Conservation (phyloP, 345 rosid genomes). For the Hibiscus syriacus region DNA sequence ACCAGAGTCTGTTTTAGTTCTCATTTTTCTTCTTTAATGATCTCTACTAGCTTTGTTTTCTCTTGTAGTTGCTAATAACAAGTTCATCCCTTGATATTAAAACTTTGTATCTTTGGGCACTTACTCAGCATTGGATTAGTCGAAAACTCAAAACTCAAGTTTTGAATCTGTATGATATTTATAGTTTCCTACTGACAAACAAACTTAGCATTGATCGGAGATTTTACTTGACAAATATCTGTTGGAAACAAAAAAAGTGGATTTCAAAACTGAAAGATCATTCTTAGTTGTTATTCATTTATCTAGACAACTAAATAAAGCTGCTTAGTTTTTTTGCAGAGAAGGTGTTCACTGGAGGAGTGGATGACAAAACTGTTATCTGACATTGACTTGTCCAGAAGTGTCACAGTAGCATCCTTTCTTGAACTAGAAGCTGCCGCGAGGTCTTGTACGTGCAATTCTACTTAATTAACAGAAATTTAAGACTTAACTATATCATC, state of each 20-base stretch:
- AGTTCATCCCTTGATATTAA: not conserved
- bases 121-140: not conserved
- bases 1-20: not conserved
- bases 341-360: conserved; percentile 91
- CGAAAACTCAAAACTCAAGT: not conserved
- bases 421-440: conserved; percentile 98
- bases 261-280: not conserved
- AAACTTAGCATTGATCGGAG: not conserved
- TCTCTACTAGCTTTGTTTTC: not conserved
- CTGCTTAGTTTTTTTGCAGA: conserved; percentile 53
- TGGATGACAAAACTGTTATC: conserved; percentile 93
- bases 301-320: not conserved
- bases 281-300: not conserved
- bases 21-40: not conserved
- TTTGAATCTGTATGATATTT: not conserved
- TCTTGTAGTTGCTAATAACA: not conserved
- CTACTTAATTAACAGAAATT: conserved; percentile 15
- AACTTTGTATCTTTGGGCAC: too few species aligned
- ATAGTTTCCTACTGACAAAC: not conserved
- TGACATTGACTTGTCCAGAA: conserved; percentile 91
- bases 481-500: not conserved
- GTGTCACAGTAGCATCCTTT: conserved; percentile 81
- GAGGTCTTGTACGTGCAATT: conserved; percentile 76
- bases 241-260: not conserved
- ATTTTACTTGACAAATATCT: not conserved